Percentiles rank a stretch among this genome's conserved stretches.
phyloP scores from a whole-genome alignment of 352 stramenopile genomes.

The Elongisporangium undulatum region DNA sequence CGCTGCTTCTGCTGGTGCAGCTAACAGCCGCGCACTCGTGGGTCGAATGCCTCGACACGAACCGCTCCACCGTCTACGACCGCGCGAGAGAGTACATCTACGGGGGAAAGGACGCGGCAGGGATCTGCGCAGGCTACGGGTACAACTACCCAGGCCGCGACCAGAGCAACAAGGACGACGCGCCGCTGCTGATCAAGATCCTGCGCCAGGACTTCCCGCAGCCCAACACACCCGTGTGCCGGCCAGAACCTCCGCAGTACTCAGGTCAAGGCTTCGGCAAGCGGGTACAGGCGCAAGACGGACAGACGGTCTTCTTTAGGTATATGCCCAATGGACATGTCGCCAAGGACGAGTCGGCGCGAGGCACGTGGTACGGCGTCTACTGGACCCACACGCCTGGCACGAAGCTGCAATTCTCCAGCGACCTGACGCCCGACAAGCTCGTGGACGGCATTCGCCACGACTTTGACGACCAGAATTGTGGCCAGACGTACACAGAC shows the following conservation, averaged over 20 bases:
- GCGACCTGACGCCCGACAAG: slow-evolving; percentile 41
- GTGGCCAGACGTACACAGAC: slow-evolving; percentile 40
- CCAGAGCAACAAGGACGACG: slow-evolving; percentile 25
- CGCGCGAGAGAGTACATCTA: slow-evolving; percentile 51
- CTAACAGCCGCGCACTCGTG: slow-evolving; percentile 32
- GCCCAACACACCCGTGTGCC: slow-evolving; percentile 23
- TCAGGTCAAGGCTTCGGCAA: slow-evolving; percentile 23
- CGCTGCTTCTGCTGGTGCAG: background rate
- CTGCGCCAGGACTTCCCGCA: slow-evolving; percentile 39
- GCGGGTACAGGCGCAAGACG: slow-evolving; percentile 31
- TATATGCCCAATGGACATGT: slow-evolving; percentile 68
- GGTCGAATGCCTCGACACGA: slow-evolving; percentile 71
- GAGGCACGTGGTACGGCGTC: slow-evolving; percentile 48
- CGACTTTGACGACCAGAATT: slow-evolving; percentile 68
- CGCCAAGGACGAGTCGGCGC: slow-evolving; percentile 51
- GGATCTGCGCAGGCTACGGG: slow-evolving; percentile 55
- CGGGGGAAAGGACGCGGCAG: slow-evolving; percentile 30
- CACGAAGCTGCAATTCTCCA: slow-evolving; percentile 37
- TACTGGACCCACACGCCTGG: slow-evolving; percentile 49
- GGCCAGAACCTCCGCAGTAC: slow-evolving; percentile 24
- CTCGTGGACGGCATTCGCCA: slow-evolving; percentile 61
- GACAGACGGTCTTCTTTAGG: slow-evolving; percentile 49
- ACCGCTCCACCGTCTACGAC: slow-evolving; percentile 53
- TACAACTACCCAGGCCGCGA: slow-evolving; percentile 59
- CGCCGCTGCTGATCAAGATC: slow-evolving; percentile 47